Evolutionary conservation across 768 basidiomycete species (phyloP).

Genomic region (Lactarius trivialis): DNA sequence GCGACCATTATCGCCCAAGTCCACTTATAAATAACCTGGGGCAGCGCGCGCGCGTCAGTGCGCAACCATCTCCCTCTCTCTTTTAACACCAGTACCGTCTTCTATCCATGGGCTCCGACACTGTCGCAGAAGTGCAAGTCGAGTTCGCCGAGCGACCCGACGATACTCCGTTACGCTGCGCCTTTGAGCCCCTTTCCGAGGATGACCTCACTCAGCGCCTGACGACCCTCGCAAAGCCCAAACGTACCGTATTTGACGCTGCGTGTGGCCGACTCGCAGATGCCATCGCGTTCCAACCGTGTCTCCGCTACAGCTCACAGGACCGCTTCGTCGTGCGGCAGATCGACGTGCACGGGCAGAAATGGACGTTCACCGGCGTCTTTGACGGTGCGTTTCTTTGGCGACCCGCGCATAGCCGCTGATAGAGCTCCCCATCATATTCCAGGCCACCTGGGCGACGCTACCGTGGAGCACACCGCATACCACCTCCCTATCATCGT

Average conservation of each 20-base stretch:
- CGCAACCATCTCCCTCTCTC: background rate
- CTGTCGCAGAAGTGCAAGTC: slow-evolving; percentile 13
- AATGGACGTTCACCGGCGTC: slow-evolving; percentile 41
- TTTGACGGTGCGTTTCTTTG: slow-evolving; percentile 36
- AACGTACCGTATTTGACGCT: slow-evolving; percentile 18
- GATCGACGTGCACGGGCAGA: slow-evolving; percentile 34
- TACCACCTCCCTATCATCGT: slow-evolving; percentile 38
- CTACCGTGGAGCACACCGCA: slow-evolving; percentile 42
- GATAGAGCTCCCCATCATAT: background rate
- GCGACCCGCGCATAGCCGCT: background rate
- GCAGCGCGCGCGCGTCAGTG: background rate
- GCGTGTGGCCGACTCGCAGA: slow-evolving; percentile 31
- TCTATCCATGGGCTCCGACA: slow-evolving; percentile 3
- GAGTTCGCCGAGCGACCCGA: slow-evolving; percentile 20
- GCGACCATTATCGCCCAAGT: background rate
- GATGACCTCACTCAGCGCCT: slow-evolving; percentile 15
- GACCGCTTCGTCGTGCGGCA: slow-evolving; percentile 38
- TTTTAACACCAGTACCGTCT: background rate
- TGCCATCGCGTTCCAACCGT: slow-evolving; percentile 41
- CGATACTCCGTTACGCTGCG: slow-evolving; percentile 16
- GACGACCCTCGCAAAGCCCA: slow-evolving; percentile 13
- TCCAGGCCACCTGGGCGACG: slow-evolving; percentile 43
- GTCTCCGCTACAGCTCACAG: slow-evolving; percentile 33
- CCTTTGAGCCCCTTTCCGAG: slow-evolving; percentile 20
- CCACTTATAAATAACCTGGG: background rate